phyloP scores from a whole-genome alignment of 2,329 filamentous ascomycete genomes.

The Cryphonectria naterciae region DNA sequence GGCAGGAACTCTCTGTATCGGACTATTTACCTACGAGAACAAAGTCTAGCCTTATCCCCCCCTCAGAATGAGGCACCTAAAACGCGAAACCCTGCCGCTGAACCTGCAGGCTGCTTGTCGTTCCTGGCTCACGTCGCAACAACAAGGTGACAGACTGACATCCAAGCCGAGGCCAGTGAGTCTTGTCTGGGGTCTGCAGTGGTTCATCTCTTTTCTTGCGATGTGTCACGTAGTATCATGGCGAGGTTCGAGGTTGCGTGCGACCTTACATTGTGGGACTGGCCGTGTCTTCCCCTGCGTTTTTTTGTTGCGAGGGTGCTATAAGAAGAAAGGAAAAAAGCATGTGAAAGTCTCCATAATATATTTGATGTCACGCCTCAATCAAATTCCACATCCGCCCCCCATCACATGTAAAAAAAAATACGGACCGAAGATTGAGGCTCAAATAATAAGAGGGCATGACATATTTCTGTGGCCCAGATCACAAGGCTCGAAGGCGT shows the following conservation, averaged over 20 bases:
- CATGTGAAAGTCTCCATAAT: constrained; percentile 14
- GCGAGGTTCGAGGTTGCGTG: constrained; percentile 7
- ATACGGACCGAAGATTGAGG: background rate
- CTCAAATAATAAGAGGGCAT: background rate
- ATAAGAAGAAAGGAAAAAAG: background rate
- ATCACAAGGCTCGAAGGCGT: background rate
- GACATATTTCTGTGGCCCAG: background rate
- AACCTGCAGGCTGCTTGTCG: background rate
- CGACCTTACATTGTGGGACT: background rate
- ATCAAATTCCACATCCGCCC: background rate
- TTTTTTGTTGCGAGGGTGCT: background rate
- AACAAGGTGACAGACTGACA: background rate
- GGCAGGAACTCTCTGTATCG: background rate
- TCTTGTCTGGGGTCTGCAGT: background rate
- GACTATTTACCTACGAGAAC: background rate
- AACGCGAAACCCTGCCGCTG: background rate
- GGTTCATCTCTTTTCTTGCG: background rate
- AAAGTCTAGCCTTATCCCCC: background rate
- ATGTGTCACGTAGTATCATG: background rate
- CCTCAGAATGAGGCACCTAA: too few relatives aligned
- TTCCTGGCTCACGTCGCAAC: background rate
- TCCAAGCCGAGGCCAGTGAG: background rate
- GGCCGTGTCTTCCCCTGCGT: background rate
- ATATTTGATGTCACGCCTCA: background rate
- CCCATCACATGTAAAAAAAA: background rate